A percentile compares a stretch with the other conserved stretches of the same genome.
These are phyloP conservation scores for Cucurbita maxima DNA, from an alignment of 306 rosid genomes.

Conservation along the genomic window DNA sequence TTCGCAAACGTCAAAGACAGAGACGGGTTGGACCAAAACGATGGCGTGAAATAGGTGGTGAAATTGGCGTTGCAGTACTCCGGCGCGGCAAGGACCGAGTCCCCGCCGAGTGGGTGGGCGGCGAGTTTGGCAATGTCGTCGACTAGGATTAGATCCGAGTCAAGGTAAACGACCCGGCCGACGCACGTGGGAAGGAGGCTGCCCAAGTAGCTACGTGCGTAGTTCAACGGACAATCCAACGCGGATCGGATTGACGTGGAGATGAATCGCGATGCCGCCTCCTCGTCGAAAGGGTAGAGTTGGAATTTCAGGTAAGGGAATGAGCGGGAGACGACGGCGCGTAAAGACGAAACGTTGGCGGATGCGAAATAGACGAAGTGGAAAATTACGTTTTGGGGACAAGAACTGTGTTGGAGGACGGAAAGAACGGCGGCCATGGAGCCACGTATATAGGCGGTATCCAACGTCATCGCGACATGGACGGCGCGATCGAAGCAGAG, in stretches of 20 bases:
- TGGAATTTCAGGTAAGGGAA: constrained; percentile 74
- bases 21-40: constrained; percentile 81
- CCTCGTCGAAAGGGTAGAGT: constrained; percentile 42
- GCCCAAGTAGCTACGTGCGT: constrained; percentile 64
- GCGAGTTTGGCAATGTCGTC: constrained; percentile 72
- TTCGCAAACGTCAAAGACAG: constrained; percentile 41
- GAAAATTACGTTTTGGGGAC: constrained; percentile 60
- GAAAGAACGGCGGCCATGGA: constrained; percentile 89
- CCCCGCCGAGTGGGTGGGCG: constrained; percentile 23
- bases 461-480: constrained; percentile 81
- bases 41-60: constrained; percentile 49
- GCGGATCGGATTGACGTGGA: constrained; percentile 84
- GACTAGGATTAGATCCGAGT: constrained; percentile 68
- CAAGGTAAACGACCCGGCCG: constrained; percentile 58
- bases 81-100: constrained; percentile 55
- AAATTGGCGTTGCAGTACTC: constrained; percentile 90
- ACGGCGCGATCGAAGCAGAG: constrained; percentile 44
- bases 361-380: constrained; percentile 53
- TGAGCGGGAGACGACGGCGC: constrained; percentile 34
- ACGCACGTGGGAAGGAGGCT: constrained; percentile 51
- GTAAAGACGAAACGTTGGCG: constrained; percentile 35
- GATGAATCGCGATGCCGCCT: constrained; percentile 44
- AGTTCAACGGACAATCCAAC: constrained; percentile 73
- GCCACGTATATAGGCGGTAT: constrained; percentile 65
- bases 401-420: constrained; percentile 69